Percentiles rank a stretch among this genome's conserved stretches.
phyloP scores from a whole-genome alignment of 148 eudicot genomes.

The Beta vulgaris region DNA sequence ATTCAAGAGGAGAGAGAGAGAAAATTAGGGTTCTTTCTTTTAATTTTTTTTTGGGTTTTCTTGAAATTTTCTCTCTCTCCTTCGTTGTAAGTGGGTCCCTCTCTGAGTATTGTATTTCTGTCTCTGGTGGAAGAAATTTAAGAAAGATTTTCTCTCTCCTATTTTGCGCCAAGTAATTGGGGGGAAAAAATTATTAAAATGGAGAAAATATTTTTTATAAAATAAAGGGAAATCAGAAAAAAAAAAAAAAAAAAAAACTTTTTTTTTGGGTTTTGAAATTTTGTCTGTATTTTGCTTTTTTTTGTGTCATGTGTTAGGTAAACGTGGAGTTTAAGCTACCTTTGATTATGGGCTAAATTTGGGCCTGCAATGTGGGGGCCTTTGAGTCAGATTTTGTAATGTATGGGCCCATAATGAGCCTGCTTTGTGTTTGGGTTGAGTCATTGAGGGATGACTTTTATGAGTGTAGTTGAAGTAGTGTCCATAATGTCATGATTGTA shows the following conservation, averaged over 20 bases:
- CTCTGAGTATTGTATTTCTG: not conserved
- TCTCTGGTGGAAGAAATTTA: not conserved
- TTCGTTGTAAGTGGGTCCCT: not conserved
- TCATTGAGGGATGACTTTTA: too few relatives aligned
- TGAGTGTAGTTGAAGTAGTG: too few relatives aligned
- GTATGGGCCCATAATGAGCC: not conserved
- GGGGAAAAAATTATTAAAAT: too few relatives aligned
- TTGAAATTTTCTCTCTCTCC: not conserved
- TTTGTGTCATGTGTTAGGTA: not conserved
- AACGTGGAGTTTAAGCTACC: not conserved
- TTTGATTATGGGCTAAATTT: not conserved
- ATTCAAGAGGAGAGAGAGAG: constrained; percentile 2
- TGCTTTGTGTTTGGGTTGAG: too few relatives aligned
- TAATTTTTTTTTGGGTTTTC: not conserved
- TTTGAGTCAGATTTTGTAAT: not conserved
- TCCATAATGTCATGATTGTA: not conserved
- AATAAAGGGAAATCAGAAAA: too few relatives aligned
- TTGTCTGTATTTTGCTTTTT: not conserved
- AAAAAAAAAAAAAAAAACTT: too few relatives aligned
- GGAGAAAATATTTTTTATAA: too few relatives aligned
- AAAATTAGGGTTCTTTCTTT: constrained; percentile 19
- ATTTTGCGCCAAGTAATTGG: constrained; percentile 10
- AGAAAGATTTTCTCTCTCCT: constrained; percentile 17
- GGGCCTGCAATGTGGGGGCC: not conserved
- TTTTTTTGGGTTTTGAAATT: not conserved